phyloP scores from a whole-genome alignment of 2,329 filamentous ascomycete species.

The Epichloe uncinata region DNA sequence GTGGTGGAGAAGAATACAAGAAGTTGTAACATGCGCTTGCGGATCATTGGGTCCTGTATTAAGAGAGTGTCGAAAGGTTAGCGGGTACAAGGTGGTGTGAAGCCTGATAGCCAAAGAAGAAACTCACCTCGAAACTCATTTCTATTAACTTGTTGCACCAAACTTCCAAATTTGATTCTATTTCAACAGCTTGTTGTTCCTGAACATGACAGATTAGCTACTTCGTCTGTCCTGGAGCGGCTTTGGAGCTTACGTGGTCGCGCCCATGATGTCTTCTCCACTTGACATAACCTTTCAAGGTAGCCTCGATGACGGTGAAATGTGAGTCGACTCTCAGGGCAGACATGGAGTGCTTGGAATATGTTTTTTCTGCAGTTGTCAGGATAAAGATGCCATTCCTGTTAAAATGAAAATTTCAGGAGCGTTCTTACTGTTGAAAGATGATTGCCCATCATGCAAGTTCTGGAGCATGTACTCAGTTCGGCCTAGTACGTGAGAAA shows the following conservation, averaged over 20 bases:
- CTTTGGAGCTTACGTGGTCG: slow-evolving; percentile 16
- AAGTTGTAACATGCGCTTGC: slow-evolving; percentile 68
- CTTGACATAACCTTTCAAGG: slow-evolving; percentile 76
- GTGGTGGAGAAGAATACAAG: slow-evolving; percentile 76
- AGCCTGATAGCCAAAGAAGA: not conserved
- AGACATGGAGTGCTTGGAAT: slow-evolving; percentile 57
- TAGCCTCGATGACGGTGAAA: slow-evolving; percentile 78
- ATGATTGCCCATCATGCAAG: slow-evolving; percentile 56
- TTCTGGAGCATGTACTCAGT: slow-evolving; percentile 62
- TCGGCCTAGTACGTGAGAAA: slow-evolving; percentile 72
- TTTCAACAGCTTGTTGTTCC: slow-evolving; percentile 37
- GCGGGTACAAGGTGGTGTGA: not conserved
- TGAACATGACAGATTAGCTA: slow-evolving; percentile 8
- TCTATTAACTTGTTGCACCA: slow-evolving; percentile 63
- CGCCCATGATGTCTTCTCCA: slow-evolving; percentile 39
- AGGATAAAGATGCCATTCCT: not conserved
- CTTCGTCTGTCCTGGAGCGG: not conserved
- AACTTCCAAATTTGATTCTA: slow-evolving; percentile 52
- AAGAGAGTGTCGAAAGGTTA: not conserved
- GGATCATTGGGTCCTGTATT: slow-evolving; percentile 62
- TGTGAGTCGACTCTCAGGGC: slow-evolving; percentile 75
- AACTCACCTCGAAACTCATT: slow-evolving; percentile 50
- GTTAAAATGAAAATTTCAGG: not conserved
- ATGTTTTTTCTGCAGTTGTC: slow-evolving; percentile 33
- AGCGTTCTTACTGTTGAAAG: slow-evolving; percentile 46